A percentile compares a stretch with the other conserved stretches of the same genome.
phyloP scores from a whole-genome alignment of 441 rosid genomes.

The Arabidopsis lyrata region DNA sequence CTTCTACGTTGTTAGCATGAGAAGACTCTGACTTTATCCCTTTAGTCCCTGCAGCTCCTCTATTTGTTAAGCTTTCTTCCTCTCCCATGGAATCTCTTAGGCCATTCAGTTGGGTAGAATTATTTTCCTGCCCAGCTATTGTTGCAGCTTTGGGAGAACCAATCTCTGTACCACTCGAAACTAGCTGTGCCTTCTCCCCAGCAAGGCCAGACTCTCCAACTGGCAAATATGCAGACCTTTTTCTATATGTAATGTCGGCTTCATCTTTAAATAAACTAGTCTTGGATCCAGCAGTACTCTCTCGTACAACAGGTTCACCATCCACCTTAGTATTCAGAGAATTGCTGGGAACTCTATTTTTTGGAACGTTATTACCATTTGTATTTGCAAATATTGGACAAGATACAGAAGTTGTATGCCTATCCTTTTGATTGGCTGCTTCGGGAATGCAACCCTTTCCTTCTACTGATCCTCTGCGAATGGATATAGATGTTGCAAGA shows the following conservation, averaged over 20 bases:
- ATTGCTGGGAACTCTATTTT: constrained; percentile 53
- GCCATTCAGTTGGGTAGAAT: constrained; percentile 54
- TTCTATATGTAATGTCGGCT: constrained; percentile 53
- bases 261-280: constrained; percentile 51
- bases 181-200: constrained; percentile 54
- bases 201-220: constrained; percentile 48
- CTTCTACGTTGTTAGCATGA: constrained; percentile 60
- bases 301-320: constrained; percentile 52
- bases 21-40: constrained; percentile 77
- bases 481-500: constrained; percentile 62
- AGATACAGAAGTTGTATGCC: constrained; percentile 53
- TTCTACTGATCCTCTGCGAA: constrained; percentile 65
- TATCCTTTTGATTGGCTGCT: constrained; percentile 66
- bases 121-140: constrained; percentile 53
- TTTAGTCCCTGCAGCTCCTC: constrained; percentile 52
- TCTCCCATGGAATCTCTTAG: constrained; percentile 53
- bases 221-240: constrained; percentile 45
- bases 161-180: constrained; percentile 53
- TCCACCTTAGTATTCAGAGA: constrained; percentile 61
- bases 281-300: constrained; percentile 47
- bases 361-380: constrained; percentile 68
- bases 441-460: constrained; percentile 62
- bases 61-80: constrained; percentile 48
- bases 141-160: constrained; percentile 50
- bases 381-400: constrained; percentile 55